Conservation (phyloP, 257 asterid genomes). For the Capsicum baccatum region DNA sequence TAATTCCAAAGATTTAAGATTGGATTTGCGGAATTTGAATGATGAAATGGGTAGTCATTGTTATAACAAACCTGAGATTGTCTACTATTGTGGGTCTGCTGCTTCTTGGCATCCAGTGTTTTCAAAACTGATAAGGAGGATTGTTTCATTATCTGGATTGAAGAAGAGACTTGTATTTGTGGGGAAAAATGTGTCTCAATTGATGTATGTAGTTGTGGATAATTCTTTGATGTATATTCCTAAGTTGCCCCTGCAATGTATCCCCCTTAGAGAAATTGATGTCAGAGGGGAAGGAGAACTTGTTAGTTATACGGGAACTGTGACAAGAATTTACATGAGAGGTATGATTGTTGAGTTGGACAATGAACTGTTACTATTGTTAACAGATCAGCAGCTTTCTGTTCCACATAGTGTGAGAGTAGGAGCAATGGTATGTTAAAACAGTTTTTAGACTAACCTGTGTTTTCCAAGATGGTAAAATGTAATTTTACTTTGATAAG, state of each 20-base stretch:
- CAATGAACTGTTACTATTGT: constrained; percentile 59
- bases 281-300: constrained; percentile 62
- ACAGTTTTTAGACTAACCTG: neutral
- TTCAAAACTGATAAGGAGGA: constrained; percentile 50
- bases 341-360: constrained; percentile 92
- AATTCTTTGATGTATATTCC: constrained; percentile 56
- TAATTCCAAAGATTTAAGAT: constrained; percentile 39
- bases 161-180: constrained; percentile 66
- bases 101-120: constrained; percentile 83
- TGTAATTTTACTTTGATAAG: constrained; percentile 15
- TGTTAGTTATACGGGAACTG: constrained; percentile 70
- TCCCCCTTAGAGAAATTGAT: constrained; percentile 20
- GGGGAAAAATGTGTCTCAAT: constrained; percentile 58
- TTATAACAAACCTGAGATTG: constrained; percentile 51
- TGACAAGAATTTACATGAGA: constrained; percentile 76
- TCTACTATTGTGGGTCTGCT: constrained; percentile 66
- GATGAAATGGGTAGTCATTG: constrained; percentile 47
- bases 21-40: constrained; percentile 38
- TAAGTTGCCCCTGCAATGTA: constrained; percentile 39
- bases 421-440: constrained; percentile 77
- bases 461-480: neutral
- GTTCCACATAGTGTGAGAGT: constrained; percentile 84
- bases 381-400: constrained; percentile 62
- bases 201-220: constrained; percentile 71
- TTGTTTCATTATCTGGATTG: constrained; percentile 57